phyloP scores from a whole-genome alignment of 371 early-diverging fungal genomes.

The Zychaea mexicana region DNA sequence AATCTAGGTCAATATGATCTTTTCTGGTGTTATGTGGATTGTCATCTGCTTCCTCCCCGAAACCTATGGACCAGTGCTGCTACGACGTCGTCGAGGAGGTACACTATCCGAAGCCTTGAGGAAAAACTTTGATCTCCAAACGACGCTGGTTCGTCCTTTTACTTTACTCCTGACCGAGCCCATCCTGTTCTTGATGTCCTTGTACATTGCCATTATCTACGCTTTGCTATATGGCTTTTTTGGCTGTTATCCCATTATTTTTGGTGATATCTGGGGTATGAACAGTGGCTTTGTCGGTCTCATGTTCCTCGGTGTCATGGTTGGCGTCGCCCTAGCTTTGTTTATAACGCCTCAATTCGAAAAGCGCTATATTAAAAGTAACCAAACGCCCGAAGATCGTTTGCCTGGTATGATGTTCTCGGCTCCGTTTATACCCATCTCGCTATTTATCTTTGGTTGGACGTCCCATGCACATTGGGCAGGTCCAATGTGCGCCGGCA shows the following conservation, averaged over 20 bases:
- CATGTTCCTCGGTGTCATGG: slow-evolving; percentile 42
- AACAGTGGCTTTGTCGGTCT: slow-evolving; percentile 45
- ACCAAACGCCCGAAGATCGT: slow-evolving; percentile 44
- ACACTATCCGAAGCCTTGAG: background rate
- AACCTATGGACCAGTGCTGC: slow-evolving; percentile 43
- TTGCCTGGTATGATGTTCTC: slow-evolving; percentile 47
- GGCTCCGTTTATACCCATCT: slow-evolving; percentile 42
- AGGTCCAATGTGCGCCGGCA: slow-evolving; percentile 32
- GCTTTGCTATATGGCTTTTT: slow-evolving; percentile 47
- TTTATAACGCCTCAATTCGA: slow-evolving; percentile 35
- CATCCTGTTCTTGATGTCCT: slow-evolving; percentile 38
- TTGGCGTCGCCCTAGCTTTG: slow-evolving; percentile 39
- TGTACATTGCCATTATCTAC: slow-evolving; percentile 47
- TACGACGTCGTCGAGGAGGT: slow-evolving; percentile 27
- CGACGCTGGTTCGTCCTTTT: slow-evolving; percentile 40
- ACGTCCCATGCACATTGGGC: slow-evolving; percentile 47
- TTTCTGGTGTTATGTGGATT: slow-evolving; percentile 43
- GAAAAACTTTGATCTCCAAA: slow-evolving; percentile 19
- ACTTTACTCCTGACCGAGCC: slow-evolving; percentile 44
- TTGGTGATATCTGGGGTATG: slow-evolving; percentile 30
- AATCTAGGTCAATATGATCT: slow-evolving; percentile 44
- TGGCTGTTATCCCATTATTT: slow-evolving; percentile 47
- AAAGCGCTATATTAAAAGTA: slow-evolving; percentile 25
- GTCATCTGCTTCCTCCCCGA: slow-evolving; percentile 38
- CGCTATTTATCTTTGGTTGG: slow-evolving; percentile 51